Evolutionary conservation across 1,139 yeast genomes (phyloP).

Genomic region (Blastobotrys malaysiensis): DNA sequence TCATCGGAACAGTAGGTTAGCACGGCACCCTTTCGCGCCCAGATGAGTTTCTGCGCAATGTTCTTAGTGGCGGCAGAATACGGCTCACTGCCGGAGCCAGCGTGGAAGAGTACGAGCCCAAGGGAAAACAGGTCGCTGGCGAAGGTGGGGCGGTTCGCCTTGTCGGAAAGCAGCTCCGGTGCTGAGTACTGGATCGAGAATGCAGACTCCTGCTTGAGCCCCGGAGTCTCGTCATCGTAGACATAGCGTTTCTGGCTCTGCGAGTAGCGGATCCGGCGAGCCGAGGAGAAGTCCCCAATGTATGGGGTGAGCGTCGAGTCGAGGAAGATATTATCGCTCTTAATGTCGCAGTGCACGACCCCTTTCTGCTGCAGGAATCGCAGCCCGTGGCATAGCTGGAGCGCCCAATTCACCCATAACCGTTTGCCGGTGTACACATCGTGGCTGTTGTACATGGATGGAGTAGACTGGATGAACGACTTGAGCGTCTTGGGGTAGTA

Average conservation of each 20-base stretch:
- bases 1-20: conserved; percentile 19
- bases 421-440: conserved; percentile 13
- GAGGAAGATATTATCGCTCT: conserved; percentile 84
- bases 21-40: conserved; percentile 23
- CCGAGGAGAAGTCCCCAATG: conserved; percentile 25
- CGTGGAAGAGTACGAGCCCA: conserved; percentile 21
- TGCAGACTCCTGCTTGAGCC: conserved; percentile 10
- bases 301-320: conserved; percentile 36
- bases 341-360: conserved; percentile 73
- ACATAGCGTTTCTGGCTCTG: not conserved
- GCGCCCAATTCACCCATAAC: conserved; percentile 34
- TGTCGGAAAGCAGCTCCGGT: conserved; percentile 19
- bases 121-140: conserved; percentile 21
- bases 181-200: conserved; percentile 22
- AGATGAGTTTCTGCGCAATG: conserved; percentile 21
- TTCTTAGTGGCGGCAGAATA: conserved; percentile 21
- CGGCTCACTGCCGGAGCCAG: conserved; percentile 24
- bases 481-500: conserved; percentile 17
- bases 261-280: conserved; percentile 9
- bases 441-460: conserved; percentile 3
- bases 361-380: conserved; percentile 47
- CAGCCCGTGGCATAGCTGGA: conserved; percentile 49
- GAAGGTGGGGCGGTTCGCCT: conserved; percentile 14
- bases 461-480: conserved; percentile 8
- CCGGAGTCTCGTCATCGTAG: conserved; percentile 1